These are phyloP conservation scores for Kalmusia sp. DNA, from an alignment of 2,329 filamentous ascomycete genomes.

Conservation along the genomic window DNA sequence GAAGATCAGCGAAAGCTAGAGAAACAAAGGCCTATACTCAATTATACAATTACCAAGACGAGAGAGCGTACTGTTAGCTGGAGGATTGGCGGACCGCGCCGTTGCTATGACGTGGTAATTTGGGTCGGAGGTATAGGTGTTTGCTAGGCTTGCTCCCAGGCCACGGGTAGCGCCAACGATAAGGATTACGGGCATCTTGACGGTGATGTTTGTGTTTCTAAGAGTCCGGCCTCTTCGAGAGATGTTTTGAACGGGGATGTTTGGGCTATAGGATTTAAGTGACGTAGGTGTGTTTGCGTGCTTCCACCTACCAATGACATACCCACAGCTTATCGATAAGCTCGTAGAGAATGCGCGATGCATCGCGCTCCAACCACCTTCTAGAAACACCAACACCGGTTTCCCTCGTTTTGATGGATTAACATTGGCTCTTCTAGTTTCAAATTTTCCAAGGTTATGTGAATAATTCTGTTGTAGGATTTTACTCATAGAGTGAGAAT, in stretches of 20 bases:
- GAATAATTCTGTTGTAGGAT: too few species aligned
- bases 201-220: too few species aligned
- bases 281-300: slow-evolving; percentile 2
- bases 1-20: background rate
- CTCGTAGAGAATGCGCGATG: too few species aligned
- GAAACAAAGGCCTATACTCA: background rate
- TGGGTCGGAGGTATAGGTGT: slow-evolving; percentile 59
- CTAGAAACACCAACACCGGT: too few species aligned
- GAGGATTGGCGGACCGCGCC: slow-evolving; percentile 56
- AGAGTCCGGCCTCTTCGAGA: too few species aligned
- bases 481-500: too few species aligned
- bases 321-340: slow-evolving; percentile 5
- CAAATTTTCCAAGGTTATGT: too few species aligned
- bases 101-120: slow-evolving; percentile 66
- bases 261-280: background rate
- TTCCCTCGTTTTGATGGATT: too few species aligned
- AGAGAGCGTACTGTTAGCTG: slow-evolving; percentile 41
- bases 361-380: too few species aligned
- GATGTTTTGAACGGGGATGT: background rate
- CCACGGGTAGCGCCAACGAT: slow-evolving; percentile 74
- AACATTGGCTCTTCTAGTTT: too few species aligned
- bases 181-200: slow-evolving; percentile 56
- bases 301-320: background rate
- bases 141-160: slow-evolving; percentile 67
- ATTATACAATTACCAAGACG: background rate